Evolutionary conservation across 208 protist genomes (phyloP).

Genomic region (Vickermania ingenoplastis): DNA sequence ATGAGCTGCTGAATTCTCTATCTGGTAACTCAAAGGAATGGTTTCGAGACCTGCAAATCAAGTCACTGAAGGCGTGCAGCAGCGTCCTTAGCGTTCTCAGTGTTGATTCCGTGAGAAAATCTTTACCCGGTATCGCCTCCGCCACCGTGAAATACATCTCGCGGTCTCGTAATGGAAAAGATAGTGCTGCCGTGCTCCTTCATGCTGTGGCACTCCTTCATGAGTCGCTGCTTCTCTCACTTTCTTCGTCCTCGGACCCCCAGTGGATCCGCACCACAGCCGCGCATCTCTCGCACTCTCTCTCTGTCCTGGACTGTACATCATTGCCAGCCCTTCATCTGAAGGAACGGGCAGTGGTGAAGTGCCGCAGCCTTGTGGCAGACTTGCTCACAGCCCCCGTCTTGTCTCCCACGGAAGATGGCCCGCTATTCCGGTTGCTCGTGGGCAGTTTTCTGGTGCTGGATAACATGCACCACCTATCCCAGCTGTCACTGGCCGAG

Average conservation of each 20-base stretch:
- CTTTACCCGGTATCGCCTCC: conserved; percentile 70
- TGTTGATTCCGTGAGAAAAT: conserved; percentile 36
- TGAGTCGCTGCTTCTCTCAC: conserved; percentile 10
- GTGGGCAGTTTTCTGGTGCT: conserved; percentile 11
- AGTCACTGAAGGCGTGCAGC: conserved; percentile 43
- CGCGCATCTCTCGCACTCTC: conserved; percentile 8
- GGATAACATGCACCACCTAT: conserved; percentile 12
- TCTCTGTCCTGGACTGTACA: conserved; percentile 1
- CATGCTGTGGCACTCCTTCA: conserved; percentile 44
- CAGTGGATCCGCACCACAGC: conserved; percentile 10
- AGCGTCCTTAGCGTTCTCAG: conserved; percentile 49
- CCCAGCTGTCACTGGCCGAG: neutral
- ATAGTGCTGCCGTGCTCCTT: conserved; percentile 44
- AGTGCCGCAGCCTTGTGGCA: neutral
- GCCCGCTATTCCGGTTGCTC: conserved; percentile 5
- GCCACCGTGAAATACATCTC: conserved; percentile 56
- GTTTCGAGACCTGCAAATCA: conserved; percentile 70
- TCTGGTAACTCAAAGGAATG: conserved; percentile 60
- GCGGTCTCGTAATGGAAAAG: conserved; percentile 55
- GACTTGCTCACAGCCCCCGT: neutral
- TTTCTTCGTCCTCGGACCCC: conserved; percentile 9
- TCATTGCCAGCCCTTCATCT: neutral
- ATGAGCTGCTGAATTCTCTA: conserved; percentile 64
- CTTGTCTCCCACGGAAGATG: neutral
- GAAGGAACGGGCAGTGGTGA: neutral